Evolutionary conservation across 2,329 filamentous ascomycete genomes (phyloP).

Genomic region (Aspergillus sojae): DNA sequence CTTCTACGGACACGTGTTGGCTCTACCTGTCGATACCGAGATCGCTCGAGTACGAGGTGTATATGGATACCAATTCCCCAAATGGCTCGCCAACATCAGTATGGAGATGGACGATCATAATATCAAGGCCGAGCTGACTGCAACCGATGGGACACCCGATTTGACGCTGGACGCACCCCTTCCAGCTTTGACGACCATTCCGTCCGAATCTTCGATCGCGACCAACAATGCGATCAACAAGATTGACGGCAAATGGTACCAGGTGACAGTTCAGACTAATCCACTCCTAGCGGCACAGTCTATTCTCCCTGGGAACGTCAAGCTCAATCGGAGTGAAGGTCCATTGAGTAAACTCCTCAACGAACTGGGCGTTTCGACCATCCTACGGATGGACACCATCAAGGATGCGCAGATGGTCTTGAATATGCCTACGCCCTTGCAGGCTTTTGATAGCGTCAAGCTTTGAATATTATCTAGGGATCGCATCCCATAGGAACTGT

Average conservation of each 20-base stretch:
- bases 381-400: neutral
- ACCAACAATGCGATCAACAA: neutral
- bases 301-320: neutral
- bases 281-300: neutral
- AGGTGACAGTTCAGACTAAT: neutral
- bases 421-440: neutral
- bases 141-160: slow-evolving; percentile 4
- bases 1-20: slow-evolving; percentile 3
- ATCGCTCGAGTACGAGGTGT: slow-evolving; percentile 5
- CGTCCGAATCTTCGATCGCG: neutral
- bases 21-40: slow-evolving; percentile 3
- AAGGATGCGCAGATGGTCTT: neutral
- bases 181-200: neutral
- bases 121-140: slow-evolving; percentile 1
- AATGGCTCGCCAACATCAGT: slow-evolving; percentile 6
- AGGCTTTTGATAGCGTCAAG: neutral
- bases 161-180: neutral
- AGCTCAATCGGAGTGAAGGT: neutral
- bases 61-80: slow-evolving; percentile 2
- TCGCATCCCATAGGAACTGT: neutral
- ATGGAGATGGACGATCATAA: slow-evolving; percentile 1
- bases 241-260: neutral
- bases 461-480: neutral
- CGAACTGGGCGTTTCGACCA: neutral
- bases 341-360: neutral